Evolutionary conservation across 2,329 filamentous ascomycete genomes (phyloP).

Genomic region (Xylariaceae sp.): DNA sequence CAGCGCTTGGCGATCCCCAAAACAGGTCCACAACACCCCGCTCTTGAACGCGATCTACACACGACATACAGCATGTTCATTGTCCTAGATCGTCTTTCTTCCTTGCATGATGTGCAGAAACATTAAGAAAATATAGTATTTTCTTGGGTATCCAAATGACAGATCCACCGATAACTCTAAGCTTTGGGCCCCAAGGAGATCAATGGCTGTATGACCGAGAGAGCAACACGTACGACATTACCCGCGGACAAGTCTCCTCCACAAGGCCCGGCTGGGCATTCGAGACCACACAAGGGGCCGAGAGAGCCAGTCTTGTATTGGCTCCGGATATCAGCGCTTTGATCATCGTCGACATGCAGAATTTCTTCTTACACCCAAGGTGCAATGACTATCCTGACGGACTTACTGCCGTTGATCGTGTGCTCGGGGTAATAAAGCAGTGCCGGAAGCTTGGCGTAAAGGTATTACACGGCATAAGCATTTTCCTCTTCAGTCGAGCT

Average conservation of each 20-base stretch:
- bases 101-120: too few species aligned
- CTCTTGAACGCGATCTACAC: too few species aligned
- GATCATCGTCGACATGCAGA: slow-evolving; percentile 53
- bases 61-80: too few species aligned
- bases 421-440: slow-evolving; percentile 39
- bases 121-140: not conserved
- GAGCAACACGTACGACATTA: slow-evolving; percentile 29
- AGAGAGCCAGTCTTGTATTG: slow-evolving; percentile 36
- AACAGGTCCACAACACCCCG: too few species aligned
- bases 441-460: slow-evolving; percentile 50
- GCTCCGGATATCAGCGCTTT: slow-evolving; percentile 42
- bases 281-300: slow-evolving; percentile 27
- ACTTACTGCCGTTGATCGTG: slow-evolving; percentile 40
- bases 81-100: too few species aligned
- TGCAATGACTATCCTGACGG: slow-evolving; percentile 42
- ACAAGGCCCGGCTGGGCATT: slow-evolving; percentile 18
- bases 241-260: slow-evolving; percentile 14
- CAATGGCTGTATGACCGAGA: slow-evolving; percentile 32
- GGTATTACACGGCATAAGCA: slow-evolving; percentile 21
- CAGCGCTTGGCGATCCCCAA: too few species aligned
- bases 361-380: slow-evolving; percentile 46
- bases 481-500: too few species aligned
- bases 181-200: slow-evolving; percentile 30
- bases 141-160: slow-evolving; percentile 11
- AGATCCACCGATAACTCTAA: slow-evolving; percentile 12